phyloP scores from a whole-genome alignment of 1,139 yeast species.

The Saccharomyces uvarum region DNA sequence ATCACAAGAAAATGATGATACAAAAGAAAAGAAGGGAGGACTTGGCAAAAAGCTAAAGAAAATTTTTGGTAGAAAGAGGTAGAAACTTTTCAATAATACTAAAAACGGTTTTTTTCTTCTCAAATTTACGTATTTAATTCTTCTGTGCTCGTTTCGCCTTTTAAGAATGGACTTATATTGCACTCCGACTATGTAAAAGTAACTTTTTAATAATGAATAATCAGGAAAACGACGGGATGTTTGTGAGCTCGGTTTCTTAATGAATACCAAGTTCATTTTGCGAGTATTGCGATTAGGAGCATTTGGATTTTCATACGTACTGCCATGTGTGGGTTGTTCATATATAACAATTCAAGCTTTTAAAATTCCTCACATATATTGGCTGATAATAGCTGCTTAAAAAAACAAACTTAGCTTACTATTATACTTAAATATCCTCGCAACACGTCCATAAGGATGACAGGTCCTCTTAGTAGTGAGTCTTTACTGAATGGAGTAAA shows the following conservation, averaged over 20 bases:
- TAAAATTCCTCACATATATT: neutral
- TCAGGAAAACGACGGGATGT: neutral
- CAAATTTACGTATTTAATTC: conserved; percentile 4
- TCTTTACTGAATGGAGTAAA: neutral
- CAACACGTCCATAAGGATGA: neutral
- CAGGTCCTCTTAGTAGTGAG: neutral
- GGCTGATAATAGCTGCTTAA: neutral
- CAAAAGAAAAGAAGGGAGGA: conserved; percentile 41
- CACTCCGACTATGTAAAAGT: neutral
- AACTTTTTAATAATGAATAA: neutral
- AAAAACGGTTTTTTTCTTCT: neutral
- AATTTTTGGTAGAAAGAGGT: conserved; percentile 44
- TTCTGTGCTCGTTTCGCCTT: neutral
- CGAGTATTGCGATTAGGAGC: neutral
- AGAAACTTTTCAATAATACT: neutral
- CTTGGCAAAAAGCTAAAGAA: conserved; percentile 51
- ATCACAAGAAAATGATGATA: conserved; percentile 17
- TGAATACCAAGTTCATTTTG: neutral
- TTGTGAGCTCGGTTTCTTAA: too few relatives aligned
- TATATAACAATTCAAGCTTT: neutral
- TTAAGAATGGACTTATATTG: neutral
- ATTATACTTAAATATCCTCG: too few relatives aligned
- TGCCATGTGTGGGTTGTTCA: neutral
- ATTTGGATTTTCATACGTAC: neutral
- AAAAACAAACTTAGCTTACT: neutral